These are phyloP conservation scores for Paecilomyces formosus DNA, from an alignment of 2,329 filamentous ascomycete species.

Conservation along the genomic window DNA sequence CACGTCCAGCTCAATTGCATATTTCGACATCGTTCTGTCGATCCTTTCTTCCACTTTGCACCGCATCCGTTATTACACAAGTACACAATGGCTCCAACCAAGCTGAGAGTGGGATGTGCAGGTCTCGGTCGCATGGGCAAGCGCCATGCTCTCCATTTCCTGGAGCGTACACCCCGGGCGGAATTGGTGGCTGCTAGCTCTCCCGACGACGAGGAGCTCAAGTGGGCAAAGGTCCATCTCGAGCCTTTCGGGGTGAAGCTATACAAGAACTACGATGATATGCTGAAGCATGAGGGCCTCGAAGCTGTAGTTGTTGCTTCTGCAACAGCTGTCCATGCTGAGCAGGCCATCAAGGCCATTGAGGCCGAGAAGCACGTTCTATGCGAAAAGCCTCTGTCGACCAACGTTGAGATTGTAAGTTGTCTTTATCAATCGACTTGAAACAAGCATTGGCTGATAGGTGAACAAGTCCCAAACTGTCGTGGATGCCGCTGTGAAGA, in stretches of 20 bases:
- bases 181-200: slow-evolving; percentile 34
- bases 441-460: not conserved
- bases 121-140: slow-evolving; percentile 15
- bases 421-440: not conserved
- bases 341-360: slow-evolving; percentile 45
- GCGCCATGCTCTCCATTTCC: slow-evolving; percentile 30
- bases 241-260: slow-evolving; percentile 39
- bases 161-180: slow-evolving; percentile 29
- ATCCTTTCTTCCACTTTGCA: not conserved
- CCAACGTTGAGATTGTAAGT: slow-evolving; percentile 46
- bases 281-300: slow-evolving; percentile 42
- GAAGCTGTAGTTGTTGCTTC: slow-evolving; percentile 45
- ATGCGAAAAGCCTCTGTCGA: slow-evolving; percentile 43
- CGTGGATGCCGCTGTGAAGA: slow-evolving; percentile 42
- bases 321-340: slow-evolving; percentile 43
- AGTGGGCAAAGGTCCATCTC: slow-evolving; percentile 40
- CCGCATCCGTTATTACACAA: not conserved
- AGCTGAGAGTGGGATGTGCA: slow-evolving; percentile 5
- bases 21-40: not conserved
- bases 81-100: slow-evolving; percentile 2
- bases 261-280: slow-evolving; percentile 42
- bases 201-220: slow-evolving; percentile 24
- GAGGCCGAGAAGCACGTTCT: slow-evolving; percentile 42
- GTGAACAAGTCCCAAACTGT: slow-evolving; percentile 45
- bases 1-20: not conserved